These are phyloP conservation scores for Fragaria ananassa DNA, from an alignment of 306 rosid species.

Conservation along the genomic window DNA sequence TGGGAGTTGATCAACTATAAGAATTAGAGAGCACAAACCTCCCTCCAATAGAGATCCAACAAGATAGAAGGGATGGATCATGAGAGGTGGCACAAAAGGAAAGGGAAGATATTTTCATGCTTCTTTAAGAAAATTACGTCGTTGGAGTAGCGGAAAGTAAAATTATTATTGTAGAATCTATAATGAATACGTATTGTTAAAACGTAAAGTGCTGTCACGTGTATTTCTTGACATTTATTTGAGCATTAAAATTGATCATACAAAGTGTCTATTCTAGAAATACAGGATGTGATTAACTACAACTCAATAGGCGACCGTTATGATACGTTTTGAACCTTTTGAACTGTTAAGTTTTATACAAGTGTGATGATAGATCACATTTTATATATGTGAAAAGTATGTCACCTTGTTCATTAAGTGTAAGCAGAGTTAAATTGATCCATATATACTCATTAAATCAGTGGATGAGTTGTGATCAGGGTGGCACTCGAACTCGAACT, in stretches of 20 bases:
- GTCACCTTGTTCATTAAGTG: no score
- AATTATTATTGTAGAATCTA: no score
- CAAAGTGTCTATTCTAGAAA: not conserved
- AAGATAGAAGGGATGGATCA: not conserved
- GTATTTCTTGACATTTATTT: not conserved
- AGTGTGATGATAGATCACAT: not conserved
- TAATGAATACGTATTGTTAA: not conserved
- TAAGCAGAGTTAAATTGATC: not conserved
- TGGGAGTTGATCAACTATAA: conserved; percentile 5
- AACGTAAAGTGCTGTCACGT: not conserved
- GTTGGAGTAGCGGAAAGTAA: not conserved
- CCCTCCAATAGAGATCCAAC: not conserved
- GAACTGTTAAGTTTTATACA: accelerated
- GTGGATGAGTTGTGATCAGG: no score
- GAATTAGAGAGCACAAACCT: not conserved
- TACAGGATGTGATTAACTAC: not conserved
- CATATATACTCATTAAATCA: not conserved
- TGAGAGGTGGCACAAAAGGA: not conserved
- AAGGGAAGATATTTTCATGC: not conserved
- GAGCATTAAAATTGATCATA: not conserved
- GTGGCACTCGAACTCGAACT: no score
- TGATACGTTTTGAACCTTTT: not conserved
- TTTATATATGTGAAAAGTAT: not conserved
- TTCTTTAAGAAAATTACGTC: no score
- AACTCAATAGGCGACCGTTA: not conserved